Base-by-base conservation (phyloP, 495 filamentous ascomycete species). In the Halenospora varia region DNA sequence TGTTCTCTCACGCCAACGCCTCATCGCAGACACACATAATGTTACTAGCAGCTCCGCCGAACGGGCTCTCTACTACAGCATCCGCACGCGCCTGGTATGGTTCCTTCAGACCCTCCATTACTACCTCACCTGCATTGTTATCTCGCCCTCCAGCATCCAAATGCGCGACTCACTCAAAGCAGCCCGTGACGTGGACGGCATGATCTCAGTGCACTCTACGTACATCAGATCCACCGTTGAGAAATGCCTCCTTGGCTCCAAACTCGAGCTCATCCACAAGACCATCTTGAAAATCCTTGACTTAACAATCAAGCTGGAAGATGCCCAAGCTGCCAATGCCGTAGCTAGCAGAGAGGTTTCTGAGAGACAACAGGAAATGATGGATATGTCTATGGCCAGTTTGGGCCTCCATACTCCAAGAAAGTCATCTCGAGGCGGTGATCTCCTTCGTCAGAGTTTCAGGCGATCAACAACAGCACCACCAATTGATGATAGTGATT, bases 51-150 rank as follows among this genome's bases (percentile, higher is more conserved):
- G 25, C 57, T 53, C 55, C 17, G 64, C 48, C 51, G 71, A 82
- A 24, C 70, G 75, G 26, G 71, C 71, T 2, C 65, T 71, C 0
- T 85, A 83, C 62, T 85, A 86, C 64, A 73, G 76, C 18, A 73
- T 95, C 11, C 83, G 88, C 41, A 80, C 87, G n/a, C 81, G 84
- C 24, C 75, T 96, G 11, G 71, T 96, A 13, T 93, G 89, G 87
- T 90, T 95, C 67, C 76, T 82, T 53, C 87, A 89, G 61, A 81
- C 79, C 0, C 57, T 97, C 1, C 82, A 88, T 61, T 80, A 83
- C 25, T 92, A 97, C 64, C 69, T 95, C 2, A 87, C 85, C 10
- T 82, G 84, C 24, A 74, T 88, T 13, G 88, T 93, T 3, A 73
- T 96, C 3, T 78, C 75, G 2, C 82, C 82, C 0, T 75, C 81